Evolutionary conservation across 1,139 yeast genomes (phyloP).

Genomic region (Scheffersomyces lignicola): DNA sequence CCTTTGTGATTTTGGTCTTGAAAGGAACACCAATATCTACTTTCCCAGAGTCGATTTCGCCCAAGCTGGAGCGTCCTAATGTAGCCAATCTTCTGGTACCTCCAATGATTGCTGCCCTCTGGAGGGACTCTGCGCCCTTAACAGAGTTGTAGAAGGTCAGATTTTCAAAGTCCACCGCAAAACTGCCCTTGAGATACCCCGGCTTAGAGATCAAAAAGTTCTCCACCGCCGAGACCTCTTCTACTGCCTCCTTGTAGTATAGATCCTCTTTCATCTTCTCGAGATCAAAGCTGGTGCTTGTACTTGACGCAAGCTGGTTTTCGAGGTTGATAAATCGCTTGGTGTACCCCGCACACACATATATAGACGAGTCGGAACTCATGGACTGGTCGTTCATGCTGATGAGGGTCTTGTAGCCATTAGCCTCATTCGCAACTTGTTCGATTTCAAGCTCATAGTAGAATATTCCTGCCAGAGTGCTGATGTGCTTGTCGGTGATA

Average conservation of each 20-base stretch:
- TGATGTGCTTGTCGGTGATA: conserved; percentile 34
- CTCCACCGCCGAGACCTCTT: conserved; percentile 18
- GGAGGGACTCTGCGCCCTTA: conserved; percentile 30
- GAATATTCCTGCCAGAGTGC: conserved; percentile 32
- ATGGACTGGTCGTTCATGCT: conserved; percentile 35
- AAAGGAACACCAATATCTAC: conserved; percentile 40
- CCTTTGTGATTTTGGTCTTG: conserved; percentile 20
- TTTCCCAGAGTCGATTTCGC: conserved; percentile 33
- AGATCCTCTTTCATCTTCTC: conserved; percentile 32
- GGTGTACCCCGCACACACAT: conserved; percentile 37
- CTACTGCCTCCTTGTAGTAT: conserved; percentile 15
- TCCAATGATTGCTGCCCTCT: conserved; percentile 33
- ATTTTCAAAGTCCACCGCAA: conserved; percentile 44
- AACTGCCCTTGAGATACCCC: conserved; percentile 43
- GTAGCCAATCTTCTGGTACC: conserved; percentile 42
- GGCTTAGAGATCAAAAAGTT: conserved; percentile 29
- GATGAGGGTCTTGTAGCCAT: conserved; percentile 33
- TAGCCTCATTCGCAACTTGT: conserved; percentile 31
- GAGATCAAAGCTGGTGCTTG: conserved; percentile 23
- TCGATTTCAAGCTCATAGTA: conserved; percentile 40
- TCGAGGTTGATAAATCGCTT: conserved; percentile 27
- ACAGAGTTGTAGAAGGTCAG: conserved; percentile 42
- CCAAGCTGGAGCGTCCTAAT: conserved; percentile 27
- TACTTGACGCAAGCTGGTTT: conserved; percentile 8
- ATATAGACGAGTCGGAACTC: conserved; percentile 34